Conservation (phyloP, 129 eudicot species). For the Sambucus nigra region DNA sequence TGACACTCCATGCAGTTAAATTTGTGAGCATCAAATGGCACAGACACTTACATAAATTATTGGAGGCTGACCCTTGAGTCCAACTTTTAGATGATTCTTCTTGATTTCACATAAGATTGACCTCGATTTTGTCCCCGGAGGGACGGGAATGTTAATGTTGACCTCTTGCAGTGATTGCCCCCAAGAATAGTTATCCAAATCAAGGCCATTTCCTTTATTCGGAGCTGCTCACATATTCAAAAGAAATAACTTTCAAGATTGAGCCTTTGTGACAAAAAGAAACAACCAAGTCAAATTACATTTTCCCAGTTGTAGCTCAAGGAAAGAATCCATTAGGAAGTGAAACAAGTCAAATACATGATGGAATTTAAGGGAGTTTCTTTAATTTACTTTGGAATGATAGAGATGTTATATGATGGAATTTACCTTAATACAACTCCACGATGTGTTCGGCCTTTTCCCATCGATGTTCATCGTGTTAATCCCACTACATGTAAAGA, state of each 20-base stretch:
- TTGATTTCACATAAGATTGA: conserved; percentile 55
- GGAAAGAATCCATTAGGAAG: too few relatives aligned
- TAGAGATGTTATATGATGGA: too few relatives aligned
- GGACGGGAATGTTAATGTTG: conserved; percentile 55
- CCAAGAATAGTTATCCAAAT: conserved; percentile 78
- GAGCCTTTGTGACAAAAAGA: background rate
- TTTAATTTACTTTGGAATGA: too few relatives aligned
- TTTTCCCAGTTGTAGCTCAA: too few relatives aligned
- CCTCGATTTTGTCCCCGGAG: conserved; percentile 77
- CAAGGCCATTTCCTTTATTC: conserved; percentile 70
- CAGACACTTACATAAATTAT: conserved; percentile 44
- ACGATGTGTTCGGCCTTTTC: too few relatives aligned
- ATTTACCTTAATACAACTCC: too few relatives aligned
- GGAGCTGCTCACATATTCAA: conserved; percentile 41
- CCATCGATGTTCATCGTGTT: too few relatives aligned
- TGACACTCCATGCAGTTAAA: background rate
- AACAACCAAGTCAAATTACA: background rate
- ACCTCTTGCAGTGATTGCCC: conserved; percentile 80
- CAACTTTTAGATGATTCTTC: conserved; percentile 76
- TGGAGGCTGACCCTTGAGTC: conserved; percentile 87
- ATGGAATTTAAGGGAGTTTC: too few relatives aligned
- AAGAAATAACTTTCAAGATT: background rate
- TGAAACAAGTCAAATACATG: too few relatives aligned
- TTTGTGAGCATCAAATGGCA: background rate
- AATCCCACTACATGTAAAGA: too few relatives aligned